Percentiles rank a stretch among this genome's conserved stretches.
phyloP scores from a whole-genome alignment of 1,284 basidiomycete species.

The Heterobasidion annosum region DNA sequence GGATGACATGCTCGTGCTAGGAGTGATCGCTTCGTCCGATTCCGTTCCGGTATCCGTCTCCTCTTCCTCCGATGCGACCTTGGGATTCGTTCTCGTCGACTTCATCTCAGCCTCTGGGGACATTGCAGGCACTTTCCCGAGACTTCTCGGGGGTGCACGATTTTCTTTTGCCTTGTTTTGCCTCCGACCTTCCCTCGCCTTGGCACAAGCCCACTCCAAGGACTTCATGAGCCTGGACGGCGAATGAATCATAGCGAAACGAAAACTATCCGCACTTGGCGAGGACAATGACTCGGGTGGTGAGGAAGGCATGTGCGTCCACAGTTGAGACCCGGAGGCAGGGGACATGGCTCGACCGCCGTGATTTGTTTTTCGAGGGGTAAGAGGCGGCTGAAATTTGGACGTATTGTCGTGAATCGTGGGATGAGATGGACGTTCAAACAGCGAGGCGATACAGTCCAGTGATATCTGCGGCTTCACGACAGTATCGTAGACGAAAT shows the following conservation, averaged over 20 bases:
- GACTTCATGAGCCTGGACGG: slow-evolving; percentile 25
- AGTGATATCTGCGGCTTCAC: slow-evolving; percentile 24
- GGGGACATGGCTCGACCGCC: slow-evolving; percentile 8
- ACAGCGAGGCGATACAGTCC: slow-evolving; percentile 29
- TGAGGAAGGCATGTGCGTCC: slow-evolving; percentile 35
- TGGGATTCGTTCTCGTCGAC: not conserved
- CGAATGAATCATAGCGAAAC: slow-evolving; percentile 20
- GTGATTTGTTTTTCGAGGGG: slow-evolving; percentile 12
- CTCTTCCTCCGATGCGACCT: not conserved
- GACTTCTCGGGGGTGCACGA: slow-evolving; percentile 13
- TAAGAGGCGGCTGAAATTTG: slow-evolving; percentile 19
- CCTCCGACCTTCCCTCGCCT: slow-evolving; percentile 22
- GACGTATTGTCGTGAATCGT: slow-evolving; percentile 5
- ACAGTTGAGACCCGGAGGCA: slow-evolving; percentile 17
- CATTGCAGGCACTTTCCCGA: slow-evolving; percentile 13
- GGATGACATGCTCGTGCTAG: slow-evolving; percentile 4
- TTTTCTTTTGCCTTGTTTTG: slow-evolving; percentile 15
- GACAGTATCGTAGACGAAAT: slow-evolving; percentile 5
- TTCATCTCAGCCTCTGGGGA: slow-evolving; percentile 7
- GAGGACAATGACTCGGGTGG: slow-evolving; percentile 25
- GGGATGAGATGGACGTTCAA: slow-evolving; percentile 23
- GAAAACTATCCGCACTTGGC: slow-evolving; percentile 21
- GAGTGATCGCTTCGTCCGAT: slow-evolving; percentile 18
- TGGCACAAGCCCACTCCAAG: slow-evolving; percentile 38
- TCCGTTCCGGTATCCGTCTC: slow-evolving; percentile 14